phyloP scores from a whole-genome alignment of 345 rosid species.

The Eucalyptus tenuipes region DNA sequence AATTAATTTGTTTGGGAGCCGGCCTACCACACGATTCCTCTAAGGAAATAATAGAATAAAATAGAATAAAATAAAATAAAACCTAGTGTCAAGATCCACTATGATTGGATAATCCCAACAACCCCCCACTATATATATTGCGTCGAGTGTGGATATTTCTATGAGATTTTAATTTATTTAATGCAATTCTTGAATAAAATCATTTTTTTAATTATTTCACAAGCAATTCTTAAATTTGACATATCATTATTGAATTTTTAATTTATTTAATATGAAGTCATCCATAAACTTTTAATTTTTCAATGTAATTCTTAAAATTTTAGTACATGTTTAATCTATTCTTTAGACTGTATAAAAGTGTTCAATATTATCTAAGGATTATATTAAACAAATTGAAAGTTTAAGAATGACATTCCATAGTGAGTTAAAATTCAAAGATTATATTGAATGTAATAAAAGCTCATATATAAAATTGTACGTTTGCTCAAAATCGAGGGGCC shows the following conservation, averaged over 20 bases:
- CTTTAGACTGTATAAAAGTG: too few species aligned
- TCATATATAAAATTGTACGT: too few species aligned
- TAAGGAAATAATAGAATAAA: neutral
- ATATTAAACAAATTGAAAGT: too few species aligned
- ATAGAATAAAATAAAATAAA: neutral
- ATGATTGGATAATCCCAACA: neutral
- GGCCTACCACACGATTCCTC: neutral
- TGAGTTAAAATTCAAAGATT: too few species aligned
- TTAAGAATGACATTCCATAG: too few species aligned
- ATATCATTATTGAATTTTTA: fast-evolving
- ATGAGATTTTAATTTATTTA: neutral
- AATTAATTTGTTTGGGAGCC: neutral
- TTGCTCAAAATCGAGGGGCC: neutral
- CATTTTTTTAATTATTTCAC: too few species aligned
- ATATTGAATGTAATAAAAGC: too few species aligned
- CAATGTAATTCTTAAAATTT: too few species aligned
- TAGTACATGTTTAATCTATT: neutral
- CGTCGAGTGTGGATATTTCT: neutral
- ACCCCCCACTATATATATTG: neutral
- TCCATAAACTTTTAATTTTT: too few species aligned
- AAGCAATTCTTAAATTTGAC: too few species aligned
- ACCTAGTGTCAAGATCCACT: neutral
- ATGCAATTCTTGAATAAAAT: too few species aligned
- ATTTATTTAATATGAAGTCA: too few species aligned
- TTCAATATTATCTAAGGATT: fast-evolving